Conservation (phyloP, 2,329 filamentous ascomycete species). For the Cercospora beticola region DNA sequence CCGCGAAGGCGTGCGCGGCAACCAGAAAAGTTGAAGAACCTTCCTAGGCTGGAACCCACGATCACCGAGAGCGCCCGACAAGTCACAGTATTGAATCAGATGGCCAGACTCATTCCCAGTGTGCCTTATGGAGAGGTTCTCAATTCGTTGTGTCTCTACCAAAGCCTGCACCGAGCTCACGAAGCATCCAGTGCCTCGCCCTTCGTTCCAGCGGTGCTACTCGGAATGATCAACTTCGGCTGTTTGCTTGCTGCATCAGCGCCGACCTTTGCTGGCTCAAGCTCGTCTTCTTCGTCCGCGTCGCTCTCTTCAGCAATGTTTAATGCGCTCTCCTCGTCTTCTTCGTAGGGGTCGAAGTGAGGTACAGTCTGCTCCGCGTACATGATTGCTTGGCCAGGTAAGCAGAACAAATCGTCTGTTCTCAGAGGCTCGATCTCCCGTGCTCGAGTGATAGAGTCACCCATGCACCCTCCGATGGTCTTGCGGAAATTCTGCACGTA, state of each 20-base stretch:
- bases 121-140: not conserved
- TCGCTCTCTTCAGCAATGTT: conserved; percentile 13
- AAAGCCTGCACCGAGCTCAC: not conserved
- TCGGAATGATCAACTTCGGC: conserved; percentile 17
- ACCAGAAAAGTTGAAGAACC: too few species aligned
- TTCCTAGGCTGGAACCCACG: not conserved
- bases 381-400: conserved; percentile 33
- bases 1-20: not conserved
- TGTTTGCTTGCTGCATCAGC: not conserved
- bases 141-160: not conserved
- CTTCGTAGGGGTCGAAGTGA: not conserved
- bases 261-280: not conserved
- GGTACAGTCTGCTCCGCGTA: conserved; percentile 26
- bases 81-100: too few species aligned
- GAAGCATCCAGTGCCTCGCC: not conserved
- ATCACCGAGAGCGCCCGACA: not conserved
- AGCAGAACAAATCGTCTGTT: conserved; percentile 67
- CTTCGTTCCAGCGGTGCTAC: not conserved
- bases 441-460: conserved; percentile 38
- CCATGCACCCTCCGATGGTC: conserved; percentile 66
- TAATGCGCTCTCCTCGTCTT: conserved; percentile 10
- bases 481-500: conserved; percentile 62
- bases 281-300: not conserved
- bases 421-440: conserved; percentile 37
- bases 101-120: not conserved